Evolutionary conservation across 2,329 filamentous ascomycete genomes (phyloP).

Genomic region (Macrophomina phaseolina): DNA sequence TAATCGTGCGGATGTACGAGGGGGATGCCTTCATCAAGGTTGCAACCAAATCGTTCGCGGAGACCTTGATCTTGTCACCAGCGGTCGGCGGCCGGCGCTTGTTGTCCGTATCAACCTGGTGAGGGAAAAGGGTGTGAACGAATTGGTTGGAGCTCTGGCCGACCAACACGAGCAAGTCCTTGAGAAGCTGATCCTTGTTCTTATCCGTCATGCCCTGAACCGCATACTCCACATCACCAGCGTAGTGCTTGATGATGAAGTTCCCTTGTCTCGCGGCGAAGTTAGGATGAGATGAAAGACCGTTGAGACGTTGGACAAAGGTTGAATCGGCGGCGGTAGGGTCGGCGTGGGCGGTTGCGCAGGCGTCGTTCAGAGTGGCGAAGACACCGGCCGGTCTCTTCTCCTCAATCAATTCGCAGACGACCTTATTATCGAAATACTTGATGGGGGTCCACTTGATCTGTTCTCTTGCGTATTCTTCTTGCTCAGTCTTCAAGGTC

Average conservation of each 20-base stretch:
- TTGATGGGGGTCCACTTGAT: slow-evolving; percentile 99
- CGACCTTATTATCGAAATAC: slow-evolving; percentile 99
- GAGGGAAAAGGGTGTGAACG: slow-evolving; percentile 85
- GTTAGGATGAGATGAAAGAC: slow-evolving; percentile 84
- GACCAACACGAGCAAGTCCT: slow-evolving; percentile 88
- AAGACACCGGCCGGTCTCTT: slow-evolving; percentile 89
- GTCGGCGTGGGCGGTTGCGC: slow-evolving; percentile 97
- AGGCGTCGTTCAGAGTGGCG: slow-evolving; percentile 95
- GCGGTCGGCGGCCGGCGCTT: slow-evolving; percentile 91
- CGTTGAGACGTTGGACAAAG: slow-evolving; percentile 91
- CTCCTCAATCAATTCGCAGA: slow-evolving; percentile 96
- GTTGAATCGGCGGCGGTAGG: slow-evolving; percentile 92
- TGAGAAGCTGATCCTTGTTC: slow-evolving; percentile 97
- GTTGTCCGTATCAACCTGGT: slow-evolving; percentile 95
- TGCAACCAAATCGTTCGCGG: slow-evolving; percentile 91
- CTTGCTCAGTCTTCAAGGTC: slow-evolving; percentile 94
- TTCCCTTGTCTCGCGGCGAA: slow-evolving; percentile 90
- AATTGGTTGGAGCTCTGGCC: slow-evolving; percentile 84
- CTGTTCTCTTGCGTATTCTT: slow-evolving; percentile 93
- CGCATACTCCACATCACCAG: slow-evolving; percentile 92
- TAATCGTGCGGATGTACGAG: slow-evolving; percentile 98
- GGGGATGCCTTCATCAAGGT: slow-evolving; percentile 97
- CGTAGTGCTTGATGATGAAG: slow-evolving; percentile 99
- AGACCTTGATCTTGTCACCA: slow-evolving; percentile 93
- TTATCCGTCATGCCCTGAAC: slow-evolving; percentile 98